Evolutionary conservation across 2,329 filamentous ascomycete genomes (phyloP).

Genomic region (Arthrobotrys megalospora): DNA sequence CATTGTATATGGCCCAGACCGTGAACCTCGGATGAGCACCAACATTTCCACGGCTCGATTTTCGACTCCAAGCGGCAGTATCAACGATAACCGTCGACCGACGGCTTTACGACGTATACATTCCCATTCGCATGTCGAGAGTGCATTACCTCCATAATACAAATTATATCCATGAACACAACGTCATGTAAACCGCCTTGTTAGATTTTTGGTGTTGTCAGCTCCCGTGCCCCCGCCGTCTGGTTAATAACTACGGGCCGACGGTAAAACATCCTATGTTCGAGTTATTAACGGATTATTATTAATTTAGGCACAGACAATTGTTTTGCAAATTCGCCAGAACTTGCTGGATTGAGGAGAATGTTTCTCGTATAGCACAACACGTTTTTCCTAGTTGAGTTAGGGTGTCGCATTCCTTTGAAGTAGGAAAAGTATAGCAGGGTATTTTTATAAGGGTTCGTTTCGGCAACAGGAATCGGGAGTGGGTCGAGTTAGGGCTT

Average conservation of each 20-base stretch:
- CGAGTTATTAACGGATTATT: conserved; percentile 1
- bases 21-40: too few species aligned
- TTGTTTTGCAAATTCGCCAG: background rate
- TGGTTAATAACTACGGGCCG: conserved; percentile 1
- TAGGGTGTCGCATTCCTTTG: background rate
- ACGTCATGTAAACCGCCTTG: background rate
- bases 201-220: background rate
- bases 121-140: too few species aligned
- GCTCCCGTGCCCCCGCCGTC: background rate
- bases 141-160: too few species aligned
- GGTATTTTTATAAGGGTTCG: background rate
- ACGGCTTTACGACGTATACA: too few species aligned
- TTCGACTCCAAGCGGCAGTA: too few species aligned
- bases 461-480: background rate
- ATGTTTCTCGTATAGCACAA: background rate
- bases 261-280: background rate
- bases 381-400: background rate
- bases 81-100: too few species aligned
- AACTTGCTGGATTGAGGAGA: background rate
- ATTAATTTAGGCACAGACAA: conserved; percentile 1
- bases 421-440: background rate
- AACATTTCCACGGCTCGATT: too few species aligned
- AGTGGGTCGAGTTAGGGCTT: background rate
- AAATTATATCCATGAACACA: too few species aligned
- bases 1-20: too few species aligned